Conservation (phyloP, 495 filamentous ascomycete species). For the Tuber microsphaerosporum region DNA sequence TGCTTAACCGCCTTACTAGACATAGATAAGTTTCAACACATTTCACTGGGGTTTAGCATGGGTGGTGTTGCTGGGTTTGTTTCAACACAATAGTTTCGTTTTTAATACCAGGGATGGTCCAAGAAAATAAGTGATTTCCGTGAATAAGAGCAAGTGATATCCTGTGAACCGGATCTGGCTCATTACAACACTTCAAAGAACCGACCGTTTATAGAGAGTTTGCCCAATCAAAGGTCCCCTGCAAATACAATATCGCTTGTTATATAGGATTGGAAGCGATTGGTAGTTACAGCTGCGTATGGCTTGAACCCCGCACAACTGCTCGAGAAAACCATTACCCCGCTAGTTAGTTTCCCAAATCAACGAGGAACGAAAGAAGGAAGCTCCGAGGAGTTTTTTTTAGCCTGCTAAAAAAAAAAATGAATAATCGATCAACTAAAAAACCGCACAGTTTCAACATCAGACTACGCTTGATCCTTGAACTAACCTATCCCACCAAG, state of each 20-base stretch:
- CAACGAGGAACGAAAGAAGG: neutral
- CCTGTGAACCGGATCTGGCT: neutral
- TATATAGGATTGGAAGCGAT: neutral
- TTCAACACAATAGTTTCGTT: conserved; percentile 7
- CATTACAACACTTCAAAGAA: neutral
- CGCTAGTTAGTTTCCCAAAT: neutral
- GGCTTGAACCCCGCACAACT: neutral
- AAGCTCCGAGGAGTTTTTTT: neutral
- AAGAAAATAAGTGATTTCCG: neutral
- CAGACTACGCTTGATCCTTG: neutral
- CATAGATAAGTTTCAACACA: conserved; percentile 2
- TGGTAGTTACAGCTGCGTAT: neutral
- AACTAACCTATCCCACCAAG: neutral
- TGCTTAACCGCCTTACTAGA: neutral
- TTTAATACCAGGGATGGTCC: neutral
- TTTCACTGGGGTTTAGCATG: conserved; percentile 9
- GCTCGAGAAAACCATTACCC: neutral
- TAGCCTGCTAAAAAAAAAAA: neutral
- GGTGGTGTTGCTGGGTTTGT: conserved; percentile 16
- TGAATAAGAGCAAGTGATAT: neutral
- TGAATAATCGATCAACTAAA: neutral
- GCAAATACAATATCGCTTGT: neutral
- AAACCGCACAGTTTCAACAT: neutral
- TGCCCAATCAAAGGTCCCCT: neutral
- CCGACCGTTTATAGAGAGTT: neutral